Conservation (phyloP, 2,329 filamentous ascomycete genomes). For the Microdochium paspali region DNA sequence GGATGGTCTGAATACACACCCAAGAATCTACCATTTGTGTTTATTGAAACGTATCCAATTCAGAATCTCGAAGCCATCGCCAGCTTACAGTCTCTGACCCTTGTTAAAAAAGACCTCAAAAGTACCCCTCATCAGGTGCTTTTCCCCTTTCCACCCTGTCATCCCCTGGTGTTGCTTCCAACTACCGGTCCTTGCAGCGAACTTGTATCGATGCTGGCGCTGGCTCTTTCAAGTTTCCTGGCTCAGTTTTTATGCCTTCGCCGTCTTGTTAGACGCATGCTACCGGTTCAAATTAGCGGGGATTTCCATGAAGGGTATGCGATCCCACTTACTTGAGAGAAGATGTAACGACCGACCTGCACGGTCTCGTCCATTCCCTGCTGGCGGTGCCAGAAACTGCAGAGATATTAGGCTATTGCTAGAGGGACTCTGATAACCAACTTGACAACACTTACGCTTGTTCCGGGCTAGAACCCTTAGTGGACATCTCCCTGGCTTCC, state of each 20-base stretch:
- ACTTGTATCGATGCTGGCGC: neutral
- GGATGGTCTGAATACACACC: too few relatives aligned
- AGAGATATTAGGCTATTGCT: constrained; percentile 9
- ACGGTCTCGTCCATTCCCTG: constrained; percentile 48
- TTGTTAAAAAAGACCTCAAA: too few relatives aligned
- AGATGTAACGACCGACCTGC: constrained; percentile 43
- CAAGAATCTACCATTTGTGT: too few relatives aligned
- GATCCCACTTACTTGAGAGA: constrained; percentile 29
- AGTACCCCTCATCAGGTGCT: too few relatives aligned
- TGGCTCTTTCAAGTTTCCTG: neutral
- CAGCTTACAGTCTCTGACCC: too few relatives aligned
- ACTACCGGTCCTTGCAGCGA: too few relatives aligned
- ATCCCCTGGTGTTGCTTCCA: too few relatives aligned
- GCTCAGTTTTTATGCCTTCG: constrained; percentile 1
- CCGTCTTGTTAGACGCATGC: constrained; percentile 6
- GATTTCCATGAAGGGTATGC: neutral
- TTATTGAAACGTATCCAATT: too few relatives aligned
- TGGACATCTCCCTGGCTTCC: constrained; percentile 42
- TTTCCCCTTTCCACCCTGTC: too few relatives aligned
- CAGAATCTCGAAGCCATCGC: too few relatives aligned
- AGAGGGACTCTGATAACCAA: neutral
- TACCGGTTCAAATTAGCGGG: neutral
- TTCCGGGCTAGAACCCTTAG: constrained; percentile 36
- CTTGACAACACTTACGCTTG: constrained; percentile 29
- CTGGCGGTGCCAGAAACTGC: constrained; percentile 54